Percentiles rank a stretch among this genome's conserved stretches.
Conservation (phyloP, 202 grass and related monocot genomes). For the Panicum hallii region DNA sequence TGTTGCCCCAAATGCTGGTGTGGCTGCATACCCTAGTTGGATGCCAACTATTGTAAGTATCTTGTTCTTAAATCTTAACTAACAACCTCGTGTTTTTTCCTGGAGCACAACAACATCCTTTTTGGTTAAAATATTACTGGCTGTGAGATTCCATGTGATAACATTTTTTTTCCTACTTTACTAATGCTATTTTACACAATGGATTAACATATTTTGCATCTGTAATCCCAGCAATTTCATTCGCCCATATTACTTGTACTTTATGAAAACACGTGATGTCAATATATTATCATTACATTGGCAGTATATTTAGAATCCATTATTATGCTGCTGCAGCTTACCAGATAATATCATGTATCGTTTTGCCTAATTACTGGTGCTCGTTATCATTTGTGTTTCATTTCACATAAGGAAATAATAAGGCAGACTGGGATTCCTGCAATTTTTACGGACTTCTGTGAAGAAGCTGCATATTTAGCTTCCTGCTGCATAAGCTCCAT, state of each 20-base stretch:
- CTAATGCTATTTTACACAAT: not conserved
- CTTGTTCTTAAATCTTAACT: conserved; percentile 21
- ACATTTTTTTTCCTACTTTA: not conserved
- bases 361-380: conserved; percentile 9
- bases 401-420: conserved; percentile 75
- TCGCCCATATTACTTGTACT: conserved; percentile 11
- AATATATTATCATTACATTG: conserved; percentile 17
- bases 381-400: conserved; percentile 1
- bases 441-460: conserved; percentile 94
- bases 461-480: conserved; percentile 96
- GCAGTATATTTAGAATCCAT: conserved; percentile 2
- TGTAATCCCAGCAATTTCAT: conserved; percentile 1
- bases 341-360: not conserved
- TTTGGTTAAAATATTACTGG: not conserved
- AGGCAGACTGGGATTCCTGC: conserved; percentile 62
- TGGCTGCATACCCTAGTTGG: conserved; percentile 93
- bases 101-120: not conserved
- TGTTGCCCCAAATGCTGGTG: conserved; percentile 92
- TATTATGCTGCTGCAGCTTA: not conserved
- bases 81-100: not conserved
- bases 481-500: conserved; percentile 74
- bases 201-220: not conserved
- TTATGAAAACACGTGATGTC: conserved; percentile 30
- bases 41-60: conserved; percentile 85
- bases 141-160: not conserved